Conservation (phyloP, 1,139 yeast genomes). For the Candida sp. region DNA sequence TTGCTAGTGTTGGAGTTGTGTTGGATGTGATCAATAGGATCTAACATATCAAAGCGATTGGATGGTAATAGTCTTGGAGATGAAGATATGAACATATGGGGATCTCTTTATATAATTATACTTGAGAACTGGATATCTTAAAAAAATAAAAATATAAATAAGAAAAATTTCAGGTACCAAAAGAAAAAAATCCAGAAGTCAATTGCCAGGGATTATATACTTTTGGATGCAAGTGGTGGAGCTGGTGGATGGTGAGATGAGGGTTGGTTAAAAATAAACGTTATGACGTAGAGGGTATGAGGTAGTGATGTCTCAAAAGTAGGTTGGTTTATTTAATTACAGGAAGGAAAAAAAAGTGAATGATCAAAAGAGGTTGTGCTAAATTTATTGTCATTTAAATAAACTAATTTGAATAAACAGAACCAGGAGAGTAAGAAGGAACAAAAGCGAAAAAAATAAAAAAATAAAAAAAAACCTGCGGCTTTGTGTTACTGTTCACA, state of each 20-base stretch:
- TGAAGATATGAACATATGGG: conserved; percentile 15
- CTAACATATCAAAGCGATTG: conserved; percentile 25
- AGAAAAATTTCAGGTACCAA: not conserved
- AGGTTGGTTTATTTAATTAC: not conserved
- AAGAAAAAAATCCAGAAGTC: too few relatives aligned
- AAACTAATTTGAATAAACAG: not conserved
- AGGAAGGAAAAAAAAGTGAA: conserved; percentile 3
- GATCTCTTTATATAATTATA: conserved; percentile 1
- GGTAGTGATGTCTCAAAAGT: not conserved
- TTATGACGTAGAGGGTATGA: not conserved
- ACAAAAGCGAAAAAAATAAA: not conserved
- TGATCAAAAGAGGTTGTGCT: conserved; percentile 14
- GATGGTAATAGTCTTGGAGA: conserved; percentile 14
- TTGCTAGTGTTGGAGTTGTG: not conserved
- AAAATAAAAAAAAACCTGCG: not conserved
- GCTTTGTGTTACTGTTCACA: not conserved
- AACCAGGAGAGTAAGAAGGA: not conserved
- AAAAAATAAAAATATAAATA: not conserved
- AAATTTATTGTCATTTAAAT: conserved; percentile 3
- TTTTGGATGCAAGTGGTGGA: not conserved
- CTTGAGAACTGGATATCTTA: conserved; percentile 3
- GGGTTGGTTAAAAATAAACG: not conserved
- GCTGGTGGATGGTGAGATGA: not conserved
- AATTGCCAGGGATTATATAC: not conserved
- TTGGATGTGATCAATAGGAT: conserved; percentile 21